These are phyloP conservation scores for Neopestalotiopsis clavispora DNA, from an alignment of 2,329 filamentous ascomycete species.

Conservation along the genomic window DNA sequence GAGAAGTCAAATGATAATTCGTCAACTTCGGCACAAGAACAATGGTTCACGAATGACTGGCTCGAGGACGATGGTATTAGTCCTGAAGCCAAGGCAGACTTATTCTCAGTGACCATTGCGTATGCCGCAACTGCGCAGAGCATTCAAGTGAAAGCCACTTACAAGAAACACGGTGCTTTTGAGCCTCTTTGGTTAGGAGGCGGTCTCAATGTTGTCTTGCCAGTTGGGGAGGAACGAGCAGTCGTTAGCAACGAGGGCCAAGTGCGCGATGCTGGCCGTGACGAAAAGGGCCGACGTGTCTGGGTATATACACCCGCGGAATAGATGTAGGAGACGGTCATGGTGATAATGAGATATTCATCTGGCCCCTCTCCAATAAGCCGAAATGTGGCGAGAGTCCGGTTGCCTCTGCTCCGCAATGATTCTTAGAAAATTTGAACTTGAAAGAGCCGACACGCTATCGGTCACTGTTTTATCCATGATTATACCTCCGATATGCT, in stretches of 20 bases:
- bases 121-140: conserved; percentile 26
- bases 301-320: conserved; percentile 19
- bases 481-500: no score
- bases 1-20: background rate
- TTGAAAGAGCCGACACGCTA: no score
- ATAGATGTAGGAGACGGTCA: background rate
- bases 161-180: conserved; percentile 27
- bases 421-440: no score
- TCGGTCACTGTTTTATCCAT: no score
- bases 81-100: conserved; percentile 28
- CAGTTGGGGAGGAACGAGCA: conserved; percentile 36
- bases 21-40: background rate
- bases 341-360: no score
- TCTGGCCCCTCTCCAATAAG: no score
- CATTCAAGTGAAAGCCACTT: conserved; percentile 26
- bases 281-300: conserved; percentile 25
- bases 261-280: conserved; percentile 19
- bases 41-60: conserved; percentile 32
- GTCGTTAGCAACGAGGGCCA: conserved; percentile 21
- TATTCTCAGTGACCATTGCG: conserved; percentile 25
- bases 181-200: conserved; percentile 34
- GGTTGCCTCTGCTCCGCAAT: no score
- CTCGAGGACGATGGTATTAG: conserved; percentile 38
- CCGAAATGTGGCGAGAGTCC: no score
- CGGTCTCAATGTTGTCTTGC: conserved; percentile 33